A percentile compares a stretch with the other conserved stretches of the same genome.
Conservation (phyloP, 371 early-diverging fungal species). For the Circinella minor region DNA sequence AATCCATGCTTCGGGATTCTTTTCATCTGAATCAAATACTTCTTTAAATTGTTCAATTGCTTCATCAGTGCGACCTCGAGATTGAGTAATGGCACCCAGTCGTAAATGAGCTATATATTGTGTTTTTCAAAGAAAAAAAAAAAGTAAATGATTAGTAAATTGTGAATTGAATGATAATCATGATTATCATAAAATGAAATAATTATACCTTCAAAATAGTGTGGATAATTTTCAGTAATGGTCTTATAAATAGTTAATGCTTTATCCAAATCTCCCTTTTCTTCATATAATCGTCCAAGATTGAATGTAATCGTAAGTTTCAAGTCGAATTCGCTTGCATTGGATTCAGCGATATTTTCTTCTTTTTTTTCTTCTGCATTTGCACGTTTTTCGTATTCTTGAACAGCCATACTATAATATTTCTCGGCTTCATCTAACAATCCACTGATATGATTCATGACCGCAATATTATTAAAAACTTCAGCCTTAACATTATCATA, state of each 20-base stretch:
- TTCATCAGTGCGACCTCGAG: conserved; percentile 51
- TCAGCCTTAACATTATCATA: conserved; percentile 61
- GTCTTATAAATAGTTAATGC: conserved; percentile 72
- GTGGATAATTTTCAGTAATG: conserved; percentile 69
- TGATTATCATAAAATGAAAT: no score
- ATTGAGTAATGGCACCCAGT: conserved; percentile 72
- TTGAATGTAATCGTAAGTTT: conserved; percentile 79
- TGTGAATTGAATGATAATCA: no score
- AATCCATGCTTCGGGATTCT: conserved; percentile 70
- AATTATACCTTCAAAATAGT: conserved; percentile 66
- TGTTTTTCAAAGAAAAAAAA: neutral
- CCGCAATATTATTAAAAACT: conserved; percentile 84
- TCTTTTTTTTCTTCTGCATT: neutral
- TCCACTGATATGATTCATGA: conserved; percentile 58
- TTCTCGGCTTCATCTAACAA: conserved; percentile 36
- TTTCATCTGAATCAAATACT: conserved; percentile 68
- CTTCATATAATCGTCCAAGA: conserved; percentile 81
- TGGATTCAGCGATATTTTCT: conserved; percentile 9
- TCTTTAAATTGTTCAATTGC: conserved; percentile 70
- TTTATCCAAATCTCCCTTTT: conserved; percentile 54
- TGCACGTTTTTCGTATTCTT: conserved; percentile 31
- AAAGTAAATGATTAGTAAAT: no score
- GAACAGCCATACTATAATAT: conserved; percentile 44
- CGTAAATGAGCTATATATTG: conserved; percentile 65
- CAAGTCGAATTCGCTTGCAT: conserved; percentile 23